Evolutionary conservation across 2,329 filamentous ascomycete genomes (phyloP).

Genomic region (Aspergillus sojae): DNA sequence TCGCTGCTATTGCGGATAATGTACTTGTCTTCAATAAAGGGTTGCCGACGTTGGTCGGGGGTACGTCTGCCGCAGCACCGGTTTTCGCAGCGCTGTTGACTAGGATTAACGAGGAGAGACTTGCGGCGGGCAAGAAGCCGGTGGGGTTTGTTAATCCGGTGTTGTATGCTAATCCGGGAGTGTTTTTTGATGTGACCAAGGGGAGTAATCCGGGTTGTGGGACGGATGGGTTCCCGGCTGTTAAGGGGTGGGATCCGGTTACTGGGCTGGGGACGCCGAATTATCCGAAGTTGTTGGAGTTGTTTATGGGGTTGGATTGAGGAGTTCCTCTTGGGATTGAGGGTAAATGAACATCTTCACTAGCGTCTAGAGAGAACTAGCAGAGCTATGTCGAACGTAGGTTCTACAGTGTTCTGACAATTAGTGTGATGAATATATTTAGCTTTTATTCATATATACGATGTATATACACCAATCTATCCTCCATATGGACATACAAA

Average conservation of each 20-base stretch:
- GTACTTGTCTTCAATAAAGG: conserved; percentile 33
- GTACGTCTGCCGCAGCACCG: conserved; percentile 53
- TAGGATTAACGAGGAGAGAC: conserved; percentile 57
- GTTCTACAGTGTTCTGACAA: background rate
- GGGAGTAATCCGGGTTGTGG: conserved; percentile 36
- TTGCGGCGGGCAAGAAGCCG: conserved; percentile 51
- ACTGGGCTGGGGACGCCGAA: conserved; percentile 37
- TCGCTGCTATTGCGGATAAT: conserved; percentile 41
- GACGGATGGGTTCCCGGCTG: conserved; percentile 31
- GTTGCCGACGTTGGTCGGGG: conserved; percentile 26
- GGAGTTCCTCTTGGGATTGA: too few species aligned
- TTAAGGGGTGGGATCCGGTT: conserved; percentile 36
- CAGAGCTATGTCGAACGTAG: background rate
- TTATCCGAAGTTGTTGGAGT: background rate
- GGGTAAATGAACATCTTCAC: too few species aligned
- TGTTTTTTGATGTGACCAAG: conserved; percentile 35
- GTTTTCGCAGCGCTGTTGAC: conserved; percentile 59
- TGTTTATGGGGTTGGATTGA: background rate
- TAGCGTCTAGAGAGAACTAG: background rate
- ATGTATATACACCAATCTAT: conserved; percentile 5
- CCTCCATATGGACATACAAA: background rate
- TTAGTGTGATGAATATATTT: background rate
- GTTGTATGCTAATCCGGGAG: conserved; percentile 34
- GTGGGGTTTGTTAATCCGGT: conserved; percentile 59
- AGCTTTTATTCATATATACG: conserved; percentile 2